Conservation (phyloP, 75 land plant genomes). For the Pinus albicaulis region DNA sequence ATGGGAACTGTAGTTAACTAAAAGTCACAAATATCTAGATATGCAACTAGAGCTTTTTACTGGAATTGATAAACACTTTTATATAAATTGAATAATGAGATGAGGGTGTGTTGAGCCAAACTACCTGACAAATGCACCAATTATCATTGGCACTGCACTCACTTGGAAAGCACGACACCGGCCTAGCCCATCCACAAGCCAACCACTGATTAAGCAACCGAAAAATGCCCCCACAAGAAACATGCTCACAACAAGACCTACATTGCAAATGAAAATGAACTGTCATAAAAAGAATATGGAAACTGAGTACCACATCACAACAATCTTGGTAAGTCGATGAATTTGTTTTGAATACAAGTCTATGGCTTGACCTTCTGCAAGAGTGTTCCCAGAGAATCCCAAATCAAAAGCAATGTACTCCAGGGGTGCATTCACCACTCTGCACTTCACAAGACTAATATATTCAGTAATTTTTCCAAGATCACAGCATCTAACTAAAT, state of each 20-base stretch:
- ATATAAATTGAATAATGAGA: neutral
- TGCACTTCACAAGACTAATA: slow-evolving; percentile 16
- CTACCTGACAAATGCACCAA: slow-evolving; percentile 61
- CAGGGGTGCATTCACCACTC: slow-evolving; percentile 91
- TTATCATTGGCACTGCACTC: slow-evolving; percentile 76
- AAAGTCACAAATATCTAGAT: neutral
- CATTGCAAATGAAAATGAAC: neutral
- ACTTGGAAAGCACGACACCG: slow-evolving; percentile 79
- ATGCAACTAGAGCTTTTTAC: neutral
- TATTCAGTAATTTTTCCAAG: neutral
- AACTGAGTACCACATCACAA: too few species aligned
- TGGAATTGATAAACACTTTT: neutral
- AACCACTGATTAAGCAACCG: slow-evolving; percentile 83
- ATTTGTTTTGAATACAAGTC: neutral
- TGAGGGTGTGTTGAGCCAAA: neutral
- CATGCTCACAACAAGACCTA: slow-evolving; percentile 87
- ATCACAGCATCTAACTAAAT: too few species aligned
- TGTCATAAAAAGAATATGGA: neutral
- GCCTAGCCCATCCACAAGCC: slow-evolving; percentile 79
- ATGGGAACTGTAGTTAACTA: neutral
- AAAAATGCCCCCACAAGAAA: slow-evolving; percentile 79
- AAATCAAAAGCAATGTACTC: slow-evolving; percentile 79
- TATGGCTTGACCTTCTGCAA: slow-evolving; percentile 67
- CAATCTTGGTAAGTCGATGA: neutral
- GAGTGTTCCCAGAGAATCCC: slow-evolving; percentile 71